Percentiles rank a stretch among this genome's conserved stretches.
phyloP scores from a whole-genome alignment of 2,329 filamentous ascomycete genomes.

The Onygenales sp. region DNA sequence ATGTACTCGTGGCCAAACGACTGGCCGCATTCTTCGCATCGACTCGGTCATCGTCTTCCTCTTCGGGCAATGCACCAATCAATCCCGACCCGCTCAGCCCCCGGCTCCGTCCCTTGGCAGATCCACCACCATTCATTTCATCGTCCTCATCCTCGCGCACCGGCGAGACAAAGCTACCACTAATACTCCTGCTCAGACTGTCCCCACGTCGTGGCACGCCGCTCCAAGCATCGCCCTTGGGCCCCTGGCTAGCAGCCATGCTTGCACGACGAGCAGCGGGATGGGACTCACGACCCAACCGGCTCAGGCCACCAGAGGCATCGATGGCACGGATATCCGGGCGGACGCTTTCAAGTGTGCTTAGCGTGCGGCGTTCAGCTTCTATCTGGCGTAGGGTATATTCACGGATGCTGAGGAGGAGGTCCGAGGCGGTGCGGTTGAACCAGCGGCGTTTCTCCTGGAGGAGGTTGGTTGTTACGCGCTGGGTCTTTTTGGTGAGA shows the following conservation, averaged over 20 bases:
- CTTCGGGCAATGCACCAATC: conserved; percentile 37
- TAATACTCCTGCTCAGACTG: conserved; percentile 66
- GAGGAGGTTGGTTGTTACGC: conserved; percentile 81
- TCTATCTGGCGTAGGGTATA: conserved; percentile 94
- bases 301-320: conserved; percentile 75
- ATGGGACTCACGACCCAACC: conserved; percentile 80
- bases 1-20: conserved; percentile 86
- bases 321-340: conserved; percentile 92
- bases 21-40: conserved; percentile 95
- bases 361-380: conserved; percentile 81
- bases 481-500: conserved; percentile 73
- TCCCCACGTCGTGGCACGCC: conserved; percentile 79
- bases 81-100: conserved; percentile 28
- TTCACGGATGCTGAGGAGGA: conserved; percentile 75
- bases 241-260: conserved; percentile 80
- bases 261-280: conserved; percentile 64
- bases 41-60: conserved; percentile 77
- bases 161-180: conserved; percentile 59
- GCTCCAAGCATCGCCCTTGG: conserved; percentile 97
- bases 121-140: conserved; percentile 31
- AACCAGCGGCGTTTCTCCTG: conserved; percentile 90
- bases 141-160: conserved; percentile 55
- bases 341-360: conserved; percentile 85
- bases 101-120: conserved; percentile 36
- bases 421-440: conserved; percentile 70